phyloP scores from a whole-genome alignment of 2,329 filamentous ascomycete species.

The Pseudogymnoascus sp. region DNA sequence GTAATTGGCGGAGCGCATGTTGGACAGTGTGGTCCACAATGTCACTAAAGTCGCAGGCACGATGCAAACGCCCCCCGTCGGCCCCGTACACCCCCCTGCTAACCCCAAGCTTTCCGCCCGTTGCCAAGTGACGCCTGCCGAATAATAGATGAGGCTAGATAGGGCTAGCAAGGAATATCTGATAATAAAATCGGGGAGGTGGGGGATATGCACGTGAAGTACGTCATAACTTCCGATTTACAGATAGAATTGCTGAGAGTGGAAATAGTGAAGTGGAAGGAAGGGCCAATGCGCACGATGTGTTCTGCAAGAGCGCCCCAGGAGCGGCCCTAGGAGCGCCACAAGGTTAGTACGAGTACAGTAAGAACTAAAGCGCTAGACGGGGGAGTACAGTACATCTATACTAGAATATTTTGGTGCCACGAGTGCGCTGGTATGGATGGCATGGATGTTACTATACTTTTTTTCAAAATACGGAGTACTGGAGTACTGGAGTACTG shows the following conservation, averaged over 20 bases:
- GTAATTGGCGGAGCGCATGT: neutral
- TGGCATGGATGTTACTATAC: neutral
- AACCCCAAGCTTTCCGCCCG: constrained; percentile 1
- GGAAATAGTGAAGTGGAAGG: neutral
- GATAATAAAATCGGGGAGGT: constrained; percentile 4
- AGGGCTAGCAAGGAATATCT: neutral
- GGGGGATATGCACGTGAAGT: neutral
- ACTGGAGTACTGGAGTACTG: neutral
- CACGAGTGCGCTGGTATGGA: neutral
- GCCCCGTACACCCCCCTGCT: neutral
- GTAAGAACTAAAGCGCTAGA: neutral
- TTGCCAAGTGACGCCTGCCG: constrained; percentile 1
- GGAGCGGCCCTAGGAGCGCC: neutral
- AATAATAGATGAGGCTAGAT: neutral
- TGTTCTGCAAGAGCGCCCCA: no score
- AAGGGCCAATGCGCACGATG: neutral
- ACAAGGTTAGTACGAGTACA: neutral
- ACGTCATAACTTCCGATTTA: neutral
- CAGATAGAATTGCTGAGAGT: neutral
- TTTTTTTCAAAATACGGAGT: no score
- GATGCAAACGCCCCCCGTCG: neutral
- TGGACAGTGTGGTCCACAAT: neutral
- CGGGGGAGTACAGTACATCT: neutral
- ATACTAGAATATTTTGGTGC: neutral
- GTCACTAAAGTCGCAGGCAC: neutral